phyloP scores from a whole-genome alignment of 805 yeast species.

The Pichia paraexigua region DNA sequence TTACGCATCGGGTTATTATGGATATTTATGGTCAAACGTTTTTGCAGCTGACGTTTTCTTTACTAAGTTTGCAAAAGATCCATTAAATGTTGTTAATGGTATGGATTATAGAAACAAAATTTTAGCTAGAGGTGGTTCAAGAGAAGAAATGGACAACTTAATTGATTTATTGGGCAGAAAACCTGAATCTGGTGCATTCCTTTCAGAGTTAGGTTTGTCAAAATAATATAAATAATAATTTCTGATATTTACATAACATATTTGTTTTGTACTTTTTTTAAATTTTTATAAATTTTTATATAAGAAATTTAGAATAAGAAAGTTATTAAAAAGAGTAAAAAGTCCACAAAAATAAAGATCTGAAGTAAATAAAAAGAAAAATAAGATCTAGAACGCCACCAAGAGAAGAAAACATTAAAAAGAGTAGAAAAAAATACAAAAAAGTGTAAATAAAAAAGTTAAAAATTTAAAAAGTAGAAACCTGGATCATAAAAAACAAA shows the following conservation, averaged over 20 bases:
- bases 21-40: conserved; percentile 79
- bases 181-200: conserved; percentile 67
- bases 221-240: neutral
- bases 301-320: neutral
- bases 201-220: conserved; percentile 51
- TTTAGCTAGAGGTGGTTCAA: conserved; percentile 64
- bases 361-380: neutral
- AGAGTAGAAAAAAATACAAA: neutral
- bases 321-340: neutral
- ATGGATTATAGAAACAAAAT: conserved; percentile 61
- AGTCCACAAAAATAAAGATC: neutral
- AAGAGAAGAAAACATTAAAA: neutral
- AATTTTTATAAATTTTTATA: neutral
- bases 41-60: conserved; percentile 80
- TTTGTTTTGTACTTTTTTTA: neutral
- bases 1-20: conserved; percentile 81
- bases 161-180: conserved; percentile 64
- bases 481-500: too few relatives aligned
- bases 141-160: conserved; percentile 60
- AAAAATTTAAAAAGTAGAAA: too few relatives aligned
- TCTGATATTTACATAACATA: neutral
- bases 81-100: conserved; percentile 57
- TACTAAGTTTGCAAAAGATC: conserved; percentile 57
- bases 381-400: neutral
- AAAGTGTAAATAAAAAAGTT: too few relatives aligned